These are phyloP conservation scores for Phlegmacium glaucopus DNA, from an alignment of 768 basidiomycete genomes.

Conservation along the genomic window DNA sequence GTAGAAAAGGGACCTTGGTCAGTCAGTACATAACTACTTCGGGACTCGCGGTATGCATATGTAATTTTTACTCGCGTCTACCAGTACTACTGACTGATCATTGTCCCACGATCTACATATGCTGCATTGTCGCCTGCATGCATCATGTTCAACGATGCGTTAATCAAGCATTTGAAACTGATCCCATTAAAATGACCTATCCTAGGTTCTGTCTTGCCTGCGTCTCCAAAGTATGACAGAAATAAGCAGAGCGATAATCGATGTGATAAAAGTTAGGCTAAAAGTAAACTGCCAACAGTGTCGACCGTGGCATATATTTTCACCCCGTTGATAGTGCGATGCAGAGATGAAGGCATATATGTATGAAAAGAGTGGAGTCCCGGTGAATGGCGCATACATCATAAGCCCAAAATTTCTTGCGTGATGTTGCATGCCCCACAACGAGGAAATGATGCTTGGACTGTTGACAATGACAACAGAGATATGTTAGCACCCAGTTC, in stretches of 20 bases:
- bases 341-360: conserved; percentile 70
- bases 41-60: no score
- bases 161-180: no score
- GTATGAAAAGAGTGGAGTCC: conserved; percentile 75
- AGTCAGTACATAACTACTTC: no score
- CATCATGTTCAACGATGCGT: no score
- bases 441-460: conserved; percentile 65
- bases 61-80: no score
- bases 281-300: conserved; percentile 71
- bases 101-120: no score
- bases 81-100: no score
- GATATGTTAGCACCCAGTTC: no score
- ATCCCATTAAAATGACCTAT: no score
- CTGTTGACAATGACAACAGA: conserved; percentile 37
- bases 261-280: conserved; percentile 40
- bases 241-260: conserved; percentile 40
- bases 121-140: no score
- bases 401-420: conserved; percentile 77
- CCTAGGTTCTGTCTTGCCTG: conserved; percentile 58
- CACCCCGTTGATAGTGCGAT: conserved; percentile 37
- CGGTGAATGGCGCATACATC: conserved; percentile 72
- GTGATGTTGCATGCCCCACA: conserved; percentile 69
- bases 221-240: conserved; percentile 55
- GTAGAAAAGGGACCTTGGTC: no score
- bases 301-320: conserved; percentile 50